These are phyloP conservation scores for Gonium pectorale DNA, from an alignment of 139 green algal species.

Conservation along the genomic window DNA sequence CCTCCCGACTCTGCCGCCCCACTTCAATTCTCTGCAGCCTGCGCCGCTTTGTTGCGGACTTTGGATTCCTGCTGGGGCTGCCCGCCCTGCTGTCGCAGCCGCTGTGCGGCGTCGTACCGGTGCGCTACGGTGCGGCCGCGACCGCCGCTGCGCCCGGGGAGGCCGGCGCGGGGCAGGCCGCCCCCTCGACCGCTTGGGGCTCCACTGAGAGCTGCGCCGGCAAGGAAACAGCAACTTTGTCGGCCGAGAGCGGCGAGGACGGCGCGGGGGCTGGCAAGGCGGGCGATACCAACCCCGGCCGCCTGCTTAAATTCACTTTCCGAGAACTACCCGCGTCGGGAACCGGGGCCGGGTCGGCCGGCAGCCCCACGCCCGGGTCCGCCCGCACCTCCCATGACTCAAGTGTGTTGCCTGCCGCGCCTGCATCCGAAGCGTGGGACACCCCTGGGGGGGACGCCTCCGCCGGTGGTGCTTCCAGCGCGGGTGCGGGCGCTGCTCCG, in stretches of 20 bases:
- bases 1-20: neutral
- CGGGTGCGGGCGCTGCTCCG: no score
- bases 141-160: neutral
- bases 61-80: neutral
- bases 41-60: conserved; percentile 12
- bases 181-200: neutral
- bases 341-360: no score
- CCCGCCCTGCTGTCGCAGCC: conserved; percentile 7
- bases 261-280: no score
- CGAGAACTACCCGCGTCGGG: no score
- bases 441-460: no score
- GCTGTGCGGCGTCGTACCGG: neutral
- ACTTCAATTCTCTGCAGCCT: neutral
- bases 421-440: no score
- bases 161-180: neutral
- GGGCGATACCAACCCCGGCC: no score
- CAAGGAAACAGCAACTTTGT: neutral
- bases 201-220: neutral
- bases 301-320: no score
- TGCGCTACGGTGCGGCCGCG: neutral
- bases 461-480: no score
- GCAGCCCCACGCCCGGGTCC: no score
- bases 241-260: neutral
- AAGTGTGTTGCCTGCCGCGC: no score
- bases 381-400: no score